Percentiles rank a stretch among this genome's conserved stretches.
phyloP scores from a whole-genome alignment of 805 yeast species.

The Tetrapisispora iriomotensis region DNA sequence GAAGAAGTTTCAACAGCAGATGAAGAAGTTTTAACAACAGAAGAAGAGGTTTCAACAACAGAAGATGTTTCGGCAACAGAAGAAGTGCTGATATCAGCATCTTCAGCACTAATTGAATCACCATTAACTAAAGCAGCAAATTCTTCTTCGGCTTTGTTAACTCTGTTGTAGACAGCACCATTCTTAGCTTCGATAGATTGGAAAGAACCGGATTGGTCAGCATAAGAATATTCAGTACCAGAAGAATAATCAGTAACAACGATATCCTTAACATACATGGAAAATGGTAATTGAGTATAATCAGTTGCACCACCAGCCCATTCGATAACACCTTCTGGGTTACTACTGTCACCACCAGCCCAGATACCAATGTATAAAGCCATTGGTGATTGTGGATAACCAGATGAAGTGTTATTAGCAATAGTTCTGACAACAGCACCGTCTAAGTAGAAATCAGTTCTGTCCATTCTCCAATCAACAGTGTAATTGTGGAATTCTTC shows the following conservation, averaged over 20 bases:
- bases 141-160: slow-evolving; percentile 35
- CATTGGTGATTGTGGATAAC: slow-evolving; percentile 93
- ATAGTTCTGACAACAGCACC: slow-evolving; percentile 61
- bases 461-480: slow-evolving; percentile 69
- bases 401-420: slow-evolving; percentile 42
- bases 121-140: slow-evolving; percentile 27
- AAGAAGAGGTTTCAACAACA: slow-evolving; percentile 5
- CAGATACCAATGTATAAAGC: slow-evolving; percentile 55
- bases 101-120: slow-evolving; percentile 10
- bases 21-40: slow-evolving; percentile 6
- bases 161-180: slow-evolving; percentile 57
- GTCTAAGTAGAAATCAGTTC: slow-evolving; percentile 62
- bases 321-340: slow-evolving; percentile 57
- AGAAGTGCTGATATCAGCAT: slow-evolving; percentile 5
- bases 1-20: slow-evolving; percentile 8
- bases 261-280: slow-evolving; percentile 52
- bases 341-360: slow-evolving; percentile 74
- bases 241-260: slow-evolving; percentile 61
- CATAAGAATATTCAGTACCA: slow-evolving; percentile 48
- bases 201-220: slow-evolving; percentile 50
- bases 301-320: slow-evolving; percentile 79
- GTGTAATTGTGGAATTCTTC: slow-evolving; percentile 64
- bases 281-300: slow-evolving; percentile 55
- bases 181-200: slow-evolving; percentile 45
- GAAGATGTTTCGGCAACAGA: slow-evolving; percentile 2